Conservation (phyloP, 2,329 filamentous ascomycete species). For the Phialocephala sp. region DNA sequence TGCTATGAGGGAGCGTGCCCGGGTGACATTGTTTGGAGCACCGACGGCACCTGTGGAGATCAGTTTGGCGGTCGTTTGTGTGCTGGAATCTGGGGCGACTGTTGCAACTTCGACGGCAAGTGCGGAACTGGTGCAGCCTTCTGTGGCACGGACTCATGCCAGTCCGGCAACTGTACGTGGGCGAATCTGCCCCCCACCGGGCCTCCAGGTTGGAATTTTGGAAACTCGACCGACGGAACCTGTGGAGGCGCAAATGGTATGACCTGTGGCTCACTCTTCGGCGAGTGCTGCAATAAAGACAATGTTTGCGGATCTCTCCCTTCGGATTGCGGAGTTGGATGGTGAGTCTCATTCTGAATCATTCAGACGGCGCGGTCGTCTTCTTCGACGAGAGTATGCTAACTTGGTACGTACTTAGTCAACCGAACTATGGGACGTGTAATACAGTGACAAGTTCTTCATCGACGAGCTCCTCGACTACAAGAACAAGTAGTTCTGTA, state of each 20-base stretch:
- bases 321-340: slow-evolving; percentile 12
- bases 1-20: too few relatives aligned
- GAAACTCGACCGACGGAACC: slow-evolving; percentile 40
- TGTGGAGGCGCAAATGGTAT: slow-evolving; percentile 20
- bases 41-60: too few relatives aligned
- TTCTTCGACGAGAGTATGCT: slow-evolving; percentile 1
- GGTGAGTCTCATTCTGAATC: slow-evolving; percentile 11
- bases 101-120: too few relatives aligned
- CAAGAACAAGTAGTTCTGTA: slow-evolving; percentile 13
- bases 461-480: neutral
- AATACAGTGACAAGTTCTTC: slow-evolving; percentile 2
- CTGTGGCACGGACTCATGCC: slow-evolving; percentile 31
- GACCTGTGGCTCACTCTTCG: neutral
- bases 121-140: too few relatives aligned
- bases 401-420: slow-evolving; percentile 10
- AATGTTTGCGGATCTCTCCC: neutral
- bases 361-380: neutral
- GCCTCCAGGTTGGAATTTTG: slow-evolving; percentile 19
- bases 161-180: slow-evolving; percentile 34
- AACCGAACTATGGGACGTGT: slow-evolving; percentile 7
- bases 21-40: too few relatives aligned
- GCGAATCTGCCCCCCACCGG: slow-evolving; percentile 29
- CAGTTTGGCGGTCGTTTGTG: too few relatives aligned
- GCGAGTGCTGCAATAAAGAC: slow-evolving; percentile 9
- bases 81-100: too few relatives aligned